Conservation (phyloP, 2,329 filamentous ascomycete genomes). For the Microdochium bolleyi region DNA sequence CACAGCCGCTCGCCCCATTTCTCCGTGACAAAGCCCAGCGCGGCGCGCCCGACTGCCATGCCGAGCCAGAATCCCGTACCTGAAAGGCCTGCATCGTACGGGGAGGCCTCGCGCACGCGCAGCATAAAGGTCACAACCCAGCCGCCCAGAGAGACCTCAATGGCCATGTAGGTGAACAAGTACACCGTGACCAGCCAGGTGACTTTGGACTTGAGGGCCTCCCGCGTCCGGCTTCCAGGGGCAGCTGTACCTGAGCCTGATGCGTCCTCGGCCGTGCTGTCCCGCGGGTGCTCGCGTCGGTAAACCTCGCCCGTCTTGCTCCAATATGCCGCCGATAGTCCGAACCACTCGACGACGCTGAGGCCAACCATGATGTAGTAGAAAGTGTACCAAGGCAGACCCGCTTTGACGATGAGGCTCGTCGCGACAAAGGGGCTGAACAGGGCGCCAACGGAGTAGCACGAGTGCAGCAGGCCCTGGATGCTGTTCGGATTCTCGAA, state of each 20-base stretch:
- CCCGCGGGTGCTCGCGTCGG: slow-evolving; percentile 26
- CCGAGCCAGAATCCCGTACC: slow-evolving; percentile 82
- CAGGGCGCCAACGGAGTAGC: slow-evolving; percentile 65
- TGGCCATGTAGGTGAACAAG: slow-evolving; percentile 70
- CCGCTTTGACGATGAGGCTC: slow-evolving; percentile 57
- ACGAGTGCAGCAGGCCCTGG: slow-evolving; percentile 52
- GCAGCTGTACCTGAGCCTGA: slow-evolving; percentile 38
- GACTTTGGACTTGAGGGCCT: slow-evolving; percentile 26
- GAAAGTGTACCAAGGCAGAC: slow-evolving; percentile 61
- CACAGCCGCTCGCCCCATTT: slow-evolving; percentile 63
- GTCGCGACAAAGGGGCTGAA: slow-evolving; percentile 65
- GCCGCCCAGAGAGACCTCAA: slow-evolving; percentile 65
- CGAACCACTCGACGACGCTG: slow-evolving; percentile 45
- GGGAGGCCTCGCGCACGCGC: slow-evolving; percentile 57
- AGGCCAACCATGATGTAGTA: slow-evolving; percentile 67
- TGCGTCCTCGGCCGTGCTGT: slow-evolving; percentile 26
- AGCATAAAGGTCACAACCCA: slow-evolving; percentile 89
- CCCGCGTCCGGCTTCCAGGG: slow-evolving; percentile 12
- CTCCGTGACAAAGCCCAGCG: slow-evolving; percentile 70
- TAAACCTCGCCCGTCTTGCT: slow-evolving; percentile 48
- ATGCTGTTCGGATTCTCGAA: slow-evolving; percentile 52
- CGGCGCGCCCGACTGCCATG: slow-evolving; percentile 64
- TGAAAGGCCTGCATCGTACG: slow-evolving; percentile 67
- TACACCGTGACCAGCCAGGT: slow-evolving; percentile 71
- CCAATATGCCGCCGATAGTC: slow-evolving; percentile 54